These are phyloP conservation scores for Coleophoma crateriformis DNA, from an alignment of 2,329 filamentous ascomycete species.

Conservation along the genomic window DNA sequence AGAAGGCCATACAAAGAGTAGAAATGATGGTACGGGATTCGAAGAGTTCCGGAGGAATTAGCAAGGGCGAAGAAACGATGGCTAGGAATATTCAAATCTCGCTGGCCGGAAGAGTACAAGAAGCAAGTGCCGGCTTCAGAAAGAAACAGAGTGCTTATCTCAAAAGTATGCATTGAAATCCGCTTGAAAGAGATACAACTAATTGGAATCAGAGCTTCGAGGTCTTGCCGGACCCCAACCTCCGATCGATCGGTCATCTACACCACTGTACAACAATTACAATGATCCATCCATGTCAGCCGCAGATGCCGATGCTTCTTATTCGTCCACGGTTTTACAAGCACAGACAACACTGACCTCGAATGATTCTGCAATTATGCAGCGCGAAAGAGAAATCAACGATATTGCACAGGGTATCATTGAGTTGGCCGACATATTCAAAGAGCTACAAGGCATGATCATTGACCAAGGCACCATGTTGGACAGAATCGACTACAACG, in stretches of 20 bases:
- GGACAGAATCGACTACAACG: constrained; percentile 96
- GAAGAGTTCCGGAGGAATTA: constrained; percentile 65
- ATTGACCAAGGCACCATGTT: constrained; percentile 88
- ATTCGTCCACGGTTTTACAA: constrained; percentile 81
- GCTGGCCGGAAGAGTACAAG: constrained; percentile 80
- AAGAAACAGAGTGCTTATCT: constrained; percentile 97
- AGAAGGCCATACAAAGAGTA: constrained; percentile 80
- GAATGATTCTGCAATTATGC: constrained; percentile 79
- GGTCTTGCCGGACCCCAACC: constrained; percentile 59
- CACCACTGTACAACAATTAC: constrained; percentile 51
- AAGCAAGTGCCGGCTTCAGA: constrained; percentile 84
- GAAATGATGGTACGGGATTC: constrained; percentile 83
- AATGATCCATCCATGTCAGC: constrained; percentile 85
- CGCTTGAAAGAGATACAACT: constrained; percentile 3
- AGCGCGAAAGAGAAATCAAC: constrained; percentile 94
- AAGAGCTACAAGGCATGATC: constrained; percentile 92
- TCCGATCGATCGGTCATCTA: constrained; percentile 48
- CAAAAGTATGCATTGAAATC: constrained; percentile 59
- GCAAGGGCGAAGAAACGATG: constrained; percentile 86
- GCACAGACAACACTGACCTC: constrained; percentile 61
- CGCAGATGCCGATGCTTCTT: constrained; percentile 87
- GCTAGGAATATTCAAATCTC: constrained; percentile 93
- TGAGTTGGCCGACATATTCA: constrained; percentile 92
- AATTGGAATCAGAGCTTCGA: constrained; percentile 55
- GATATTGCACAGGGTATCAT: constrained; percentile 98